Base-by-base conservation (phyloP, 352 stramenopile species). In the Phytophthora citricola region DNA sequence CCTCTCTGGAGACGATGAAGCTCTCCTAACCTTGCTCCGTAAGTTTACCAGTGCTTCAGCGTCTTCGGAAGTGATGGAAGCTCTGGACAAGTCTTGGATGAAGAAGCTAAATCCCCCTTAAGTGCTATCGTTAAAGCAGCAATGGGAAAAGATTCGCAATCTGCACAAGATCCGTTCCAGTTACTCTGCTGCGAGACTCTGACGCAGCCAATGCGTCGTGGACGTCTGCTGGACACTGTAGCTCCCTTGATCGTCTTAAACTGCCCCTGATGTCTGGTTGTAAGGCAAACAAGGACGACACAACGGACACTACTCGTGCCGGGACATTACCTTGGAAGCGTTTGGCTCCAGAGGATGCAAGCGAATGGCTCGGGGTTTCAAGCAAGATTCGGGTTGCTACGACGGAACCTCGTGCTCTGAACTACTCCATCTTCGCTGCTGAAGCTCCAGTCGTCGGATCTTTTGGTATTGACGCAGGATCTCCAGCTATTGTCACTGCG, bases 151-250 rank as follows among this genome's bases (percentile, higher is more conserved):
- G n/a, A 65, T 22, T 5, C 20, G 1, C 47, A 74, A 2, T 41
- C 69, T 15, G 58, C 41, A 59, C 59, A 73, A 0, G 83, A 93
- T 45, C 69, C 79, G 9, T 86, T 93, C 49, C 71, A 74, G 4
- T 59, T 85, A n/a, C 74, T 95, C 11, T 95, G 85, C 53, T 89
- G 72, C 39, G 83, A 93, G 27, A 74, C 63, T 6, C 26, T 92
- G 26, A 51, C 48, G 4, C 82, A 92, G 14, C 78, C 79, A 4
- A 83, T 90, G 43, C 81, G 85, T 29, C 82, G 85, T 48, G 90
- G 87, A 59, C 85, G 87, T 29, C 61, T 93, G 46, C 76, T 93
- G 1, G 46, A 75, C 4, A 79, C 51, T 20, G 63, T 91, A 32
- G 69, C 75, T 34, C 77, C 1, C 80, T 89, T 46, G 70, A 87